phyloP scores from a whole-genome alignment of 305 asterid species.

The Plantago coronopus region DNA sequence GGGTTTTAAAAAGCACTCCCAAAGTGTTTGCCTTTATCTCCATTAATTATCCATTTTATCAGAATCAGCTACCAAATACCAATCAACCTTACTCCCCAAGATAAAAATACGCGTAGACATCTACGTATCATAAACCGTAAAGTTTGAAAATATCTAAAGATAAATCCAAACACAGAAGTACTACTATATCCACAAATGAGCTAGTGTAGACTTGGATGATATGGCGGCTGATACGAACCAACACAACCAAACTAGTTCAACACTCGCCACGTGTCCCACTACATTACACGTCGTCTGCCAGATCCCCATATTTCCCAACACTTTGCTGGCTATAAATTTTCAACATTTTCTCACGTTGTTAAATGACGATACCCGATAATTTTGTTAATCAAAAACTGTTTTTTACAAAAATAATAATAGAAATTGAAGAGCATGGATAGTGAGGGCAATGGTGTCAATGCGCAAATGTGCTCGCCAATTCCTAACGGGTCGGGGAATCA shows the following conservation, averaged over 20 bases:
- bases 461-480: neutral
- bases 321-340: neutral
- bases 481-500: neutral
- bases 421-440: neutral
- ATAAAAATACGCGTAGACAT: too few relatives aligned
- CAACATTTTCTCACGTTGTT: neutral
- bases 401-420: too few relatives aligned
- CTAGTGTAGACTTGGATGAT: too few relatives aligned
- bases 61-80: too few relatives aligned
- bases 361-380: neutral
- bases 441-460: neutral
- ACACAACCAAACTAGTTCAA: neutral
- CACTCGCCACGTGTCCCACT: neutral
- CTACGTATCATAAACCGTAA: neutral
- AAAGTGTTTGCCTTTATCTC: too few relatives aligned
- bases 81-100: too few relatives aligned
- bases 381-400: too few relatives aligned
- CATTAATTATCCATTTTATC: too few relatives aligned
- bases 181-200: too few relatives aligned
- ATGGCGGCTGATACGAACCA: neutral
- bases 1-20: too few relatives aligned
- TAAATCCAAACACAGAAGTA: too few relatives aligned
- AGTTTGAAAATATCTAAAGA: neutral
- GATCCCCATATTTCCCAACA: neutral
- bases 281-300: slow-evolving; percentile 3